Evolutionary conservation across 176 grass and related monocot species (phyloP).

Genomic region (Carex littledalei): DNA sequence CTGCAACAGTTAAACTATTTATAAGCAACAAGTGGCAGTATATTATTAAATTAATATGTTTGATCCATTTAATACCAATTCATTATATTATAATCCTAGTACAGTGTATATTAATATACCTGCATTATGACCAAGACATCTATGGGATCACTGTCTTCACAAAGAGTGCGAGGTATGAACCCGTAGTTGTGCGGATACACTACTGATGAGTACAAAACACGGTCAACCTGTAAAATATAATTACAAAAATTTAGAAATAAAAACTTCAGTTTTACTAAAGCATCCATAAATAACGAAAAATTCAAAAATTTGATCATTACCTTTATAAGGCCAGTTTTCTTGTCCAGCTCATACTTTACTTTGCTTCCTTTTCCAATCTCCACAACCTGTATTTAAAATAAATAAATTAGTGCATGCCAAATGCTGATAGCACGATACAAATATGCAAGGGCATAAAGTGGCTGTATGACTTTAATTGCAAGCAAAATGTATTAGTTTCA

Average conservation of each 20-base stretch:
- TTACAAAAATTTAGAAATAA: neutral
- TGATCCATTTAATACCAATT: neutral
- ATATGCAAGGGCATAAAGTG: neutral
- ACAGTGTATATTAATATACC: constrained; percentile 33
- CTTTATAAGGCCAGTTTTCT: constrained; percentile 95
- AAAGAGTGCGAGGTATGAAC: constrained; percentile 94
- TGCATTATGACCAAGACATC: constrained; percentile 99
- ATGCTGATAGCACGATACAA: neutral
- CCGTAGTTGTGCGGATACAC: constrained; percentile 99
- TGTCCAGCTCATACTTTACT: constrained; percentile 97
- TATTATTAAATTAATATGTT: neutral
- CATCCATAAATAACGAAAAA: neutral
- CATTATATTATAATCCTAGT: neutral
- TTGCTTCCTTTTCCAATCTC: constrained; percentile 93
- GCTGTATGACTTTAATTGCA: neutral
- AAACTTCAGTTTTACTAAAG: neutral
- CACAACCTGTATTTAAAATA: constrained; percentile 51
- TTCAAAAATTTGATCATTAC: constrained; percentile 9
- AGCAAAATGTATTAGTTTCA: neutral
- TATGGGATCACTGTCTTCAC: constrained; percentile 92
- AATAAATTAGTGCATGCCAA: neutral
- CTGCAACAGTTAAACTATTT: constrained; percentile 23
- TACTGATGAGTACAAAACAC: constrained; percentile 90
- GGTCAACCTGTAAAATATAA: constrained; percentile 54
- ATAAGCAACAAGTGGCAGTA: neutral